phyloP scores from a whole-genome alignment of 176 grass and related monocot genomes.

The Aegilops tauschii region DNA sequence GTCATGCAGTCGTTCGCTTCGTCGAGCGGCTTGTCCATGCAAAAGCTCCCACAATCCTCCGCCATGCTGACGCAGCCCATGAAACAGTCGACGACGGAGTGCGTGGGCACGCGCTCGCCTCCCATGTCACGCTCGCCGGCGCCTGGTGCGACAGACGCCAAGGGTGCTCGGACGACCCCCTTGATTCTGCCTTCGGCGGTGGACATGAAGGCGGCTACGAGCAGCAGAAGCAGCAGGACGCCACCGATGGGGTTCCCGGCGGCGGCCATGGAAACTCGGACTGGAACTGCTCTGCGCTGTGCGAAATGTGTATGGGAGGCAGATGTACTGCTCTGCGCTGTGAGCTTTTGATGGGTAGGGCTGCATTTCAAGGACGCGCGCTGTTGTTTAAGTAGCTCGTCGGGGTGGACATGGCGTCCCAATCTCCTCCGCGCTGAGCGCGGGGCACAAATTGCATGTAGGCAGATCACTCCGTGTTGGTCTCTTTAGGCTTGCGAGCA shows the following conservation, averaged over 20 bases:
- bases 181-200: not conserved
- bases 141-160: not conserved
- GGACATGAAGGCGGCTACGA: not conserved
- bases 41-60: not conserved
- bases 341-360: too few species aligned
- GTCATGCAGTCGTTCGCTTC: not conserved
- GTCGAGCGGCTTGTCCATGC: not conserved
- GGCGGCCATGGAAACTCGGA: not conserved
- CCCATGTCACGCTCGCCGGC: not conserved
- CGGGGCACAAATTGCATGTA: too few species aligned
- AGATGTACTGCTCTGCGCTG: too few species aligned
- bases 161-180: not conserved
- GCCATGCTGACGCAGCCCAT: not conserved
- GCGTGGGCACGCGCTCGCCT: not conserved
- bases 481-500: too few species aligned
- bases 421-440: too few species aligned
- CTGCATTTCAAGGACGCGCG: too few species aligned
- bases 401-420: too few species aligned
- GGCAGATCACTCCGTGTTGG: too few species aligned
- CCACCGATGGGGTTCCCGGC: not conserved
- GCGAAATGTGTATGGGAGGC: too few species aligned
- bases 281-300: too few species aligned
- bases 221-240: not conserved
- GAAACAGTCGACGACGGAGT: not conserved
- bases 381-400: too few species aligned